Conservation (phyloP, 805 yeast genomes). For the Teunomyces lycoperdinae region DNA sequence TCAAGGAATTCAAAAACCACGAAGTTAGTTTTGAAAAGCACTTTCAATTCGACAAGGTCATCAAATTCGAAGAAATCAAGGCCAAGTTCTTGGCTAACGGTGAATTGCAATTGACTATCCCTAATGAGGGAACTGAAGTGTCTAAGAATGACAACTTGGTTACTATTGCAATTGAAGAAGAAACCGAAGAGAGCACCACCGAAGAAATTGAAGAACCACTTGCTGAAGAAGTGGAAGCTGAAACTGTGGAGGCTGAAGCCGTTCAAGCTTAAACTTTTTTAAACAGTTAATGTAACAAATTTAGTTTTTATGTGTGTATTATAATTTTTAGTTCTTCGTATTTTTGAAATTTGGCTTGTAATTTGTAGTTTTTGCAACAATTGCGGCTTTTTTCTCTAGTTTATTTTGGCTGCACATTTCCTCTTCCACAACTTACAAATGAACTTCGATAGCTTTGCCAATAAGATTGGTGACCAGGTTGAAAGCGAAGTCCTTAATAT, state of each 20-base stretch:
- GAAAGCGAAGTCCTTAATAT: background rate
- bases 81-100: slow-evolving; percentile 37
- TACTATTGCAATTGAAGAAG: slow-evolving; percentile 24
- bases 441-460: background rate
- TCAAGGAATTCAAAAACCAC: slow-evolving; percentile 36
- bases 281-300: background rate
- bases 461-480: background rate
- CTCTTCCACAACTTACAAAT: background rate
- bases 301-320: background rate
- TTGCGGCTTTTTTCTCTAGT: background rate
- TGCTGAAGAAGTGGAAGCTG: slow-evolving; percentile 6
- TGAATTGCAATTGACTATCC: slow-evolving; percentile 42
- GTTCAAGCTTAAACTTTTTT: slow-evolving; percentile 4
- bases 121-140: slow-evolving; percentile 25
- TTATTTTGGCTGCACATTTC: background rate
- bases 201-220: slow-evolving; percentile 10
- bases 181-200: slow-evolving; percentile 10
- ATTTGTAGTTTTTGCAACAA: background rate
- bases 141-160: slow-evolving; percentile 20
- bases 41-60: slow-evolving; percentile 38
- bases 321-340: slow-evolving; percentile 1
- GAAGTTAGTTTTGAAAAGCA: slow-evolving; percentile 43
- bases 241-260: slow-evolving; percentile 4
- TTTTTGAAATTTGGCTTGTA: background rate
- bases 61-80: slow-evolving; percentile 35